Percentiles rank a stretch among this genome's conserved stretches.
These are phyloP conservation scores for Podospora tetraspora DNA, from an alignment of 495 filamentous ascomycete genomes.

Conservation along the genomic window DNA sequence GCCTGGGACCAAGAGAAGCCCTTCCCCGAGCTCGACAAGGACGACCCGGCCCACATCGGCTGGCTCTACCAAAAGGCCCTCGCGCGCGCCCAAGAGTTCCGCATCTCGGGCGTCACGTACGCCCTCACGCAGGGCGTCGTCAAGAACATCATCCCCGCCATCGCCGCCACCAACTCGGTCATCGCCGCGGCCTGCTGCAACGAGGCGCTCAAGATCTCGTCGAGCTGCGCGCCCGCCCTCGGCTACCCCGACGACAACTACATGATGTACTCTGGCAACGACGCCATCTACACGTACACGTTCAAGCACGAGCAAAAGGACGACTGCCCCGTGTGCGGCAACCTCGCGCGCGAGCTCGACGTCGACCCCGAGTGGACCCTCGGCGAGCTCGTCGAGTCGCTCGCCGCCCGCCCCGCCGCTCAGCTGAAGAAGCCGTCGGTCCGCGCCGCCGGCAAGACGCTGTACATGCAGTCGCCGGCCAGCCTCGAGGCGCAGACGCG, in stretches of 20 bases:
- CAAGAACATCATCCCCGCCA: slow-evolving; percentile 99
- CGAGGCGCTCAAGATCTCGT: slow-evolving; percentile 92
- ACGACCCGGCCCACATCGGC: slow-evolving; percentile 93
- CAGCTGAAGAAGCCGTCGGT: slow-evolving; percentile 88
- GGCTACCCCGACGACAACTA: slow-evolving; percentile 61
- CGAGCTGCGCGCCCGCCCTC: slow-evolving; percentile 70
- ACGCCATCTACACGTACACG: slow-evolving; percentile 92
- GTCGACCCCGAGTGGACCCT: slow-evolving; percentile 70
- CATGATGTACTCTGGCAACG: slow-evolving; percentile 99
- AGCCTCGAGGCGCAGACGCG: slow-evolving; percentile 75
- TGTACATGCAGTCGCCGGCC: slow-evolving; percentile 83
- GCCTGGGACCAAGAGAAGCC: slow-evolving; percentile 60
- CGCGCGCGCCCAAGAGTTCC: slow-evolving; percentile 75
- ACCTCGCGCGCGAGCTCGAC: slow-evolving; percentile 63
- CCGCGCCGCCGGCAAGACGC: slow-evolving; percentile 69
- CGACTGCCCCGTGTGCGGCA: slow-evolving; percentile 93
- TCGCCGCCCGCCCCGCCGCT: slow-evolving; percentile 77
- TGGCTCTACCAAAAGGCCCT: slow-evolving; percentile 92
- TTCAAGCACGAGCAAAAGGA: slow-evolving; percentile 87
- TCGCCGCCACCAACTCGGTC: slow-evolving; percentile 95
- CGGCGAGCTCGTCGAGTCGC: slow-evolving; percentile 76
- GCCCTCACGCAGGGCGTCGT: slow-evolving; percentile 96
- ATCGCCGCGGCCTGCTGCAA: slow-evolving; percentile 94
- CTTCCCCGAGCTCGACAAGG: slow-evolving; percentile 73
- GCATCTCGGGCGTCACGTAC: slow-evolving; percentile 91